Base-by-base conservation (phyloP, 345 rosid genomes). In the Litchi chinensis region DNA sequence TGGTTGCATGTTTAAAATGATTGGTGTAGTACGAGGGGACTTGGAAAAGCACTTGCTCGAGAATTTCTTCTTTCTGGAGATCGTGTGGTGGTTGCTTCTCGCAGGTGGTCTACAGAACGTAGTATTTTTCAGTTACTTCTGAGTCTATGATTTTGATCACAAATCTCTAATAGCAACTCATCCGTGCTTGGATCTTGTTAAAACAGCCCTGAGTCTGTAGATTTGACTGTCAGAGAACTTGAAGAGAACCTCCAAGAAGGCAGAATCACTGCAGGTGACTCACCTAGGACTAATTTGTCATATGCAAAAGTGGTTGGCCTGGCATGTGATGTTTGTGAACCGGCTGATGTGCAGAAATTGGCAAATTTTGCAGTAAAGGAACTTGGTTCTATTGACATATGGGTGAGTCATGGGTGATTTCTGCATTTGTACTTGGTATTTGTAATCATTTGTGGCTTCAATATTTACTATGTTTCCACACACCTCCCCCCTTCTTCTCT, bases 31-130 rank as follows among this genome's bases (percentile, higher is more conserved):
- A 93, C 98, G 16, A 90, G 97, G 78, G 97, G 99, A 63, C 79
- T 95, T 15, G 98, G 99, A 28, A 95, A 95, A 84, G 99, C 99
- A n/a, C 96, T 93, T 81, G 98, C 98, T 76, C 88, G 96, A 19
- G 99, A 95, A 73, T 95, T 92, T 83, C 98, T 95, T 90, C 94
- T 90, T 67, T 95, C 98, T 11, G 98, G 99, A 32, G 97, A 93
- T 62, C 90, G 87, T 50, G 97, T 95, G 28, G 92, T 95, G 39
- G 86, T 95, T 81, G 93, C 98, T 79, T 95, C 97, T 71, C 93
- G 96, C 84, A 95, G 97, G 99, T 95, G 74, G 80, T 65, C 8
- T 74, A 18, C 16, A 39, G 22, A 21, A 68, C 32, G 1, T 68
- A 28, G 48, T 19, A 12, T 16, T 44, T 40, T 32, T 68, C 12